Evolutionary conservation across 371 early-diverging fungal genomes (phyloP), one percentile per base, ranked within the genome.

Genomic region (Mortierella sp.): DNA sequence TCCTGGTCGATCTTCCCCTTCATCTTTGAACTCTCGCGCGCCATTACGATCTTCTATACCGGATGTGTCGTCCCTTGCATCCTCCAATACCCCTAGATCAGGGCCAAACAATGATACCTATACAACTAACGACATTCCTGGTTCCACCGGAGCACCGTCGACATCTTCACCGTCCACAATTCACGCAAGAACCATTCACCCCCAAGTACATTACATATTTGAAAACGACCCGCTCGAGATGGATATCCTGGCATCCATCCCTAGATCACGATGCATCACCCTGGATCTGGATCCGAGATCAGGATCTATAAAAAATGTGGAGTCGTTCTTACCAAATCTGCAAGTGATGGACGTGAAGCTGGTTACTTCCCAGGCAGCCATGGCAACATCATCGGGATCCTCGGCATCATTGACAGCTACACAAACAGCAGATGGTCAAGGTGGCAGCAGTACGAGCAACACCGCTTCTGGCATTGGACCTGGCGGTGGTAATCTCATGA

Each of bases 181-280:
- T 34, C 68, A 65, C 8, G 58, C 65, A n/a, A 27, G 76, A 6
- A 69, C 63, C 3, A 28, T 69, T 3, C 69, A 69, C 23, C 70
- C 76, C 1, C 69, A 65, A 26, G 66, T 76, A 4, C 76, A 76
- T 24, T 76, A 69, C 48, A 53, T 76, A 7, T 76, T 76, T 27
- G 76, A 68, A 38, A 51, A 69, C 31, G 76, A 76, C 39, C 65
- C 65, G 3, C 62, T 65, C 2, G 69, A 76, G 46, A 39, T 56
- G 26, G 65, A 64, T 27, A 69, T 65, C 28, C 57, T 76, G 34
- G 69, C 57, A 16, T 64, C 69, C 1, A 57, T 76, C 27, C 76
- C 76, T 6, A 69, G 62, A 38, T 65, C 69, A 0, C 60, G 70
- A 0, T 64, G 62, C 24, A 76, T 76, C 38, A 65, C 70, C 0